These are phyloP conservation scores for Trichosporon sp. DNA, from an alignment of 1,284 basidiomycete species.

Conservation along the genomic window DNA sequence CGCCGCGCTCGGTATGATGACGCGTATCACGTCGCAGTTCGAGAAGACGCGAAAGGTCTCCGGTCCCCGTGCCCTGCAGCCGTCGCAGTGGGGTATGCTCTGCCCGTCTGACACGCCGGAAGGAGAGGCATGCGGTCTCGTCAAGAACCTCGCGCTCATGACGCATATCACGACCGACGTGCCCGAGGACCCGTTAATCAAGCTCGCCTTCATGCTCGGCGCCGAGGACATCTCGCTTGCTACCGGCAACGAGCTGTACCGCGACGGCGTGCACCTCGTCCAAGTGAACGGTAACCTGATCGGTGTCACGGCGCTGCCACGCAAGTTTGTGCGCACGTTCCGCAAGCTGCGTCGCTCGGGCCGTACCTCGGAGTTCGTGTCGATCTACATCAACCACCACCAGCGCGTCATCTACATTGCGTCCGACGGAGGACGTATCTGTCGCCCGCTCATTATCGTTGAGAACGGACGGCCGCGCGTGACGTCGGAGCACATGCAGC, in stretches of 20 bases:
- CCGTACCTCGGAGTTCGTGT: conserved; percentile 93
- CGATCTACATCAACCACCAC: conserved; percentile 95
- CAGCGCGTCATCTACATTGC: conserved; percentile 96
- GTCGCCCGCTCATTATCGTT: conserved; percentile 97
- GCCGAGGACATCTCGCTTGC: conserved; percentile 93
- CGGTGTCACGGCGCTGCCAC: conserved; percentile 84
- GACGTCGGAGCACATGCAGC: conserved; percentile 75
- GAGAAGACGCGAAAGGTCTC: conserved; percentile 99
- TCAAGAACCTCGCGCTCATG: conserved; percentile 99
- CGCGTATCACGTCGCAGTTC: conserved; percentile 96
- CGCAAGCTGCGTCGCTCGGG: conserved; percentile 89
- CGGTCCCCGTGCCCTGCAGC: conserved; percentile 94
- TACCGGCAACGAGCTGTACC: conserved; percentile 95
- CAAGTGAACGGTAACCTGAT: conserved; percentile 97
- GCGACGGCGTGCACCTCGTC: conserved; percentile 86
- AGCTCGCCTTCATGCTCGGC: conserved; percentile 88
- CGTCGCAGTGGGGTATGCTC: conserved; percentile 98
- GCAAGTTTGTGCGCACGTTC: conserved; percentile 86
- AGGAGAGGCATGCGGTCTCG: conserved; percentile 98
- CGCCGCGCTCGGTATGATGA: conserved; percentile 99
- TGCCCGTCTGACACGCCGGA: conserved; percentile 99
- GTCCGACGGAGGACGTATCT: conserved; percentile 95
- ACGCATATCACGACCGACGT: conserved; percentile 99
- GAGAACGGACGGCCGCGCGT: conserved; percentile 80
- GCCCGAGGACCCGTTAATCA: conserved; percentile 90